Percentiles rank a stretch among this genome's conserved stretches.
phyloP scores from a whole-genome alignment of 768 basidiomycete species.

The Lanmaoa rubissima region DNA sequence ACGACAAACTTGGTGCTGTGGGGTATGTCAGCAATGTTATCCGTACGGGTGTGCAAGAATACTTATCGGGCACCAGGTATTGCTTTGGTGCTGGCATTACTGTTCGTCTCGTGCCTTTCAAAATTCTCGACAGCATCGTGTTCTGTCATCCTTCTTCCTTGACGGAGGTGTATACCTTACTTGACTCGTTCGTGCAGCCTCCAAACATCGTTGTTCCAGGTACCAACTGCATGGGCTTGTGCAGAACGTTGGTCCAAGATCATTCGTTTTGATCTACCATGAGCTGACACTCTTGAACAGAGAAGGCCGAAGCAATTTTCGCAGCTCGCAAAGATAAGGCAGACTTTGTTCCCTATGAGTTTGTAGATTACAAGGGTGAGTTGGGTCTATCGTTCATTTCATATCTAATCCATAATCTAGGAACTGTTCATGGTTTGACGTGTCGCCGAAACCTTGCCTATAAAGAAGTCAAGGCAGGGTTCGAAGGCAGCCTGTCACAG shows the following conservation, averaged over 20 bases:
- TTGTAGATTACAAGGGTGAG: slow-evolving; percentile 37
- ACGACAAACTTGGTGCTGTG: slow-evolving; percentile 40
- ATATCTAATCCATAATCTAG: slow-evolving; percentile 25
- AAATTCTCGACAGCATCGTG: slow-evolving; percentile 37
- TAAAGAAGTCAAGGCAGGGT: slow-evolving; percentile 43
- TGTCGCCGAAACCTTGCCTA: slow-evolving; percentile 43
- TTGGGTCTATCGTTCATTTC: neutral
- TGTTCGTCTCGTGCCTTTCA: slow-evolving; percentile 28
- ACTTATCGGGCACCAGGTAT: slow-evolving; percentile 28
- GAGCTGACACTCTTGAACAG: slow-evolving; percentile 17
- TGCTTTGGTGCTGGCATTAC: slow-evolving; percentile 38
- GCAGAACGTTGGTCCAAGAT: slow-evolving; percentile 33
- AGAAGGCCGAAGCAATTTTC: slow-evolving; percentile 35
- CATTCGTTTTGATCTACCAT: neutral
- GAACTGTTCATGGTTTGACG: slow-evolving; percentile 49
- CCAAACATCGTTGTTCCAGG: slow-evolving; percentile 3
- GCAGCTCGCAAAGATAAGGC: slow-evolving; percentile 28
- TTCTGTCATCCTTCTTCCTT: slow-evolving; percentile 41
- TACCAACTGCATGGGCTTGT: slow-evolving; percentile 35
- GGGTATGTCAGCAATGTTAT: slow-evolving; percentile 32
- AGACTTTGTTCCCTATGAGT: slow-evolving; percentile 34
- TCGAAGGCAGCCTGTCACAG: slow-evolving; percentile 43
- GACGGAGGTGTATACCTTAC: slow-evolving; percentile 9
- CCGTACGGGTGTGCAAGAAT: neutral
- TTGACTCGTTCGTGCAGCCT: neutral